Base-by-base conservation (phyloP, 2,329 filamentous ascomycete species). In the Xylariaceae sp. region DNA sequence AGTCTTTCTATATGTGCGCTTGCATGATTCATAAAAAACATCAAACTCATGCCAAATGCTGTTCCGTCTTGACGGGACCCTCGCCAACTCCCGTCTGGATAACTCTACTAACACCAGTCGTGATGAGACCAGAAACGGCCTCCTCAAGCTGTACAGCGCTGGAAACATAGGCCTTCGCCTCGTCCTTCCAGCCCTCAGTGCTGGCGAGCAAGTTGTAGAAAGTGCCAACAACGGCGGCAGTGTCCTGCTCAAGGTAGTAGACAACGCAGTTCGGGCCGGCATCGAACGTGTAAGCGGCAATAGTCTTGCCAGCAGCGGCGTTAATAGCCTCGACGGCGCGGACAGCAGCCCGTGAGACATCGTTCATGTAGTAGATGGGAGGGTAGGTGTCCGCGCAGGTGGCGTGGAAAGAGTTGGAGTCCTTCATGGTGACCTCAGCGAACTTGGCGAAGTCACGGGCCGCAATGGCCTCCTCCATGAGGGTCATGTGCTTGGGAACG, bases 351-450 rank as follows among this genome's bases (percentile, higher is more conserved):
- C 89, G 82, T 17, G 88, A 93, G 13, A 93, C 87, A 73, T 99
- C 94, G 76, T 97, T 99, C 82, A 99, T 87, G 80, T 99, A 99
- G 77, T 96, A 97, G 72, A 99, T 99, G 15, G 95, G 94, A 50
- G 95, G 94, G 77, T 91, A 92, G 1, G 94, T 97, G 73, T 99
- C 94, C 68, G 95, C 80, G 74, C 94, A 97, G 59, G 88, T 91
- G 44, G 94, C 90, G 75, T 99, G 94, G 85, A 99, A 99, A 61
- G 87, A 90, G 78, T 99, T 99, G 72, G 89, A 95, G 73, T 99
- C 94, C 74, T 87, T 88, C 92, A 97, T 99, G 13, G 94, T 96
- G 63, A 97, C 83, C 73, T 90, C 86, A 23, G 88, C 94, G 71
- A 99, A 99, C 17, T 82, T 79, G 68, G 86, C 84, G 76, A 99